phyloP scores from a whole-genome alignment of 192 early-diverging fungal species.

The Backusella australiensis region DNA sequence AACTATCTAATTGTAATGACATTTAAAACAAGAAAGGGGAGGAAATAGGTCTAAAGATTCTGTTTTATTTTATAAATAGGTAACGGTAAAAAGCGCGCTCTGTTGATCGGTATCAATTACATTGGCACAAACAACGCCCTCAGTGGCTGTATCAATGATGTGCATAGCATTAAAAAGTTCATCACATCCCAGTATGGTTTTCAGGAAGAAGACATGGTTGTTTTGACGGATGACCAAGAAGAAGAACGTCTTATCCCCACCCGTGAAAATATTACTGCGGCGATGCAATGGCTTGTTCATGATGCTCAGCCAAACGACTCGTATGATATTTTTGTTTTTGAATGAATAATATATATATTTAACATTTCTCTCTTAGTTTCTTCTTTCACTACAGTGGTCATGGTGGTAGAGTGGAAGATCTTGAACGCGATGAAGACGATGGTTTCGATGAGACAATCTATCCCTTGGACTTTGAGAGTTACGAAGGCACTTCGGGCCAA shows the following conservation, averaged over 20 bases:
- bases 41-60: background rate
- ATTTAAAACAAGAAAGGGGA: background rate
- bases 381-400: conserved; percentile 86
- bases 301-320: conserved; percentile 77
- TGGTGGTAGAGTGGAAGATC: conserved; percentile 57
- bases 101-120: conserved; percentile 96
- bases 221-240: conserved; percentile 75
- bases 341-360: background rate
- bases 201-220: conserved; percentile 61
- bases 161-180: conserved; percentile 72
- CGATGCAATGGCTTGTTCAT: conserved; percentile 77
- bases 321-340: conserved; percentile 28
- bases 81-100: conserved; percentile 70
- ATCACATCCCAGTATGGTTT: conserved; percentile 63
- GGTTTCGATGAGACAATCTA: conserved; percentile 79
- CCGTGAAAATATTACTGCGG: conserved; percentile 69
- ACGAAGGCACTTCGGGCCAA: conserved; percentile 54
- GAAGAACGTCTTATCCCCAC: conserved; percentile 65
- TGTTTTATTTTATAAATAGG: conserved; percentile 11
- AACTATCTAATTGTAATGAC: conserved; percentile 45
- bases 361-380: conserved; percentile 41
- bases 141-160: conserved; percentile 78
- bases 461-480: conserved; percentile 53
- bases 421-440: conserved; percentile 72
- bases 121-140: conserved; percentile 58